Evolutionary conservation across 257 asterid genomes (phyloP).

Genomic region (Agastache rugosa): DNA sequence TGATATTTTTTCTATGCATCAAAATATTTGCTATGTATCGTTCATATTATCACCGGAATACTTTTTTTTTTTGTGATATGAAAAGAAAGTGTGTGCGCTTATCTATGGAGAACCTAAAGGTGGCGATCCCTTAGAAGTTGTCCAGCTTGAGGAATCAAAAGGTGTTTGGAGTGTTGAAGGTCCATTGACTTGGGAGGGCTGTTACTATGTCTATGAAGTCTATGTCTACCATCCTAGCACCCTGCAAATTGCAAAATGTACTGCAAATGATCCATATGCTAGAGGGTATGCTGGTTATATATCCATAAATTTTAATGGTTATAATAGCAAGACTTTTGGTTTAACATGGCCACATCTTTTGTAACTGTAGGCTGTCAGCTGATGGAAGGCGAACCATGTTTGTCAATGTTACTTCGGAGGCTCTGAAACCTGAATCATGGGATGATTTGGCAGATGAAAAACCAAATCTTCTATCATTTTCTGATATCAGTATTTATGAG

Average conservation of each 20-base stretch:
- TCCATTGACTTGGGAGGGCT: conserved; percentile 84
- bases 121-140: conserved; percentile 57
- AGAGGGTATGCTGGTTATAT: conserved; percentile 68
- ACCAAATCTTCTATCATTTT: conserved; percentile 67
- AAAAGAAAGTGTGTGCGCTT: conserved; percentile 68
- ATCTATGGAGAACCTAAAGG: conserved; percentile 64
- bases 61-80: conserved; percentile 34
- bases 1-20: conserved; percentile 7
- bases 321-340: conserved; percentile 25
- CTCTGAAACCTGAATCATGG: conserved; percentile 90
- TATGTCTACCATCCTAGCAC: conserved; percentile 88
- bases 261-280: conserved; percentile 92
- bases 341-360: conserved; percentile 30
- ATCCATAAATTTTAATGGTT: conserved; percentile 6
- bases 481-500: conserved; percentile 91
- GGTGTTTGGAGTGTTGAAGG: conserved; percentile 89
- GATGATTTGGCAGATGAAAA: conserved; percentile 74
- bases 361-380: conserved; percentile 74
- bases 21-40: conserved; percentile 16
- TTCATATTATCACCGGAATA: conserved; percentile 21
- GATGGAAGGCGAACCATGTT: conserved; percentile 73
- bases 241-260: conserved; percentile 71
- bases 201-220: conserved; percentile 92
- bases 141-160: conserved; percentile 70
- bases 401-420: conserved; percentile 74